These are phyloP conservation scores for Vicia faba DNA, from an alignment of 306 rosid species.

Conservation along the genomic window DNA sequence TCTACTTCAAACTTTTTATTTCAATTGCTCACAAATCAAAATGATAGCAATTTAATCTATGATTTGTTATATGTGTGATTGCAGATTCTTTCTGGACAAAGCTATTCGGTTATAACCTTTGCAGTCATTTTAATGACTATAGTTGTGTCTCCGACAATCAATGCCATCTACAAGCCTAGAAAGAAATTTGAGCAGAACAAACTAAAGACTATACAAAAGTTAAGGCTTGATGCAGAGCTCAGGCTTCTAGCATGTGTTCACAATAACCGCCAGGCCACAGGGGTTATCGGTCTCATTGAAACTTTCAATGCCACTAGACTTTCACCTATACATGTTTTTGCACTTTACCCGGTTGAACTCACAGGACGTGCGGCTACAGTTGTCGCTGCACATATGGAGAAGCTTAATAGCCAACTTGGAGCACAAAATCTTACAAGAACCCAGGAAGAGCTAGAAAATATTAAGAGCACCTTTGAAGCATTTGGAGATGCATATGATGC, in stretches of 20 bases:
- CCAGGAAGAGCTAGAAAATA: slow-evolving; percentile 37
- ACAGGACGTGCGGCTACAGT: slow-evolving; percentile 43
- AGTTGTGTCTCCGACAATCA: slow-evolving; percentile 31
- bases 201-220: slow-evolving; percentile 40
- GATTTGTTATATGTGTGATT: not conserved
- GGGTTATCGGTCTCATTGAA: slow-evolving; percentile 37
- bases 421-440: slow-evolving; percentile 33
- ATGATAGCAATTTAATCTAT: too few species aligned
- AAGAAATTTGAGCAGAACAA: slow-evolving; percentile 37
- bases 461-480: slow-evolving; percentile 27
- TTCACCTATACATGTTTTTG: slow-evolving; percentile 42
- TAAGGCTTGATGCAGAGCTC: slow-evolving; percentile 42
- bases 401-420: not conserved
- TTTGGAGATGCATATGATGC: slow-evolving; percentile 34
- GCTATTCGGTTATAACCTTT: slow-evolving; percentile 22
- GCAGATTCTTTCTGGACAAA: slow-evolving; percentile 31
- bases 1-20: not conserved
- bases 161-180: slow-evolving; percentile 37
- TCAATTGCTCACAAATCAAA: too few species aligned
- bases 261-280: slow-evolving; percentile 25
- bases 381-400: slow-evolving; percentile 38
- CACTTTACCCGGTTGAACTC: slow-evolving; percentile 42
- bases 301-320: slow-evolving; percentile 33
- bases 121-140: slow-evolving; percentile 44
- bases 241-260: slow-evolving; percentile 50